Percentiles rank a stretch among this genome's conserved stretches.
Evolutionary conservation across 345 rosid genomes (phyloP).

Genomic region (Dovyalis caffra): DNA sequence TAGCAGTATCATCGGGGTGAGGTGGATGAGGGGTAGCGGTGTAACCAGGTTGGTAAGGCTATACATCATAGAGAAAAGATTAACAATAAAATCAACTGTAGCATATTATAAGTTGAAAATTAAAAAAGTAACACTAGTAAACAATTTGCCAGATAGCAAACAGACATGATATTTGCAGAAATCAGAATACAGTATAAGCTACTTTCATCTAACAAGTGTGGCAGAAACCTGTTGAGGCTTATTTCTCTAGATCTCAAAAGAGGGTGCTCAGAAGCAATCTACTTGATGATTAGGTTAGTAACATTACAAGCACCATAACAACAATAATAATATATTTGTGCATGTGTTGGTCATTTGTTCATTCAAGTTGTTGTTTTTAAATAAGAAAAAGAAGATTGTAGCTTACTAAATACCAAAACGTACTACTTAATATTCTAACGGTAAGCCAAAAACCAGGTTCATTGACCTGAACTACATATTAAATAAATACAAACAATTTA

Average conservation of each 20-base stretch:
- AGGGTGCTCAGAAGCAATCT: background rate
- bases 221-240: background rate
- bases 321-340: background rate
- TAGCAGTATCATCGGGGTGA: constrained; percentile 59
- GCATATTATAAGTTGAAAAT: background rate
- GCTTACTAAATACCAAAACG: background rate
- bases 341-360: background rate
- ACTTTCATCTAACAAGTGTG: background rate
- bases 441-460: background rate
- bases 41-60: constrained; percentile 84
- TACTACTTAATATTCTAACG: background rate
- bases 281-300: background rate
- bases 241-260: background rate
- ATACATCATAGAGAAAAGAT: constrained; percentile 21
- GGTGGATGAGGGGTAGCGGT: constrained; percentile 71
- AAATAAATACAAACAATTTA: background rate
- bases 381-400: background rate
- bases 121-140: background rate
- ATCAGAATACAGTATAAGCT: background rate
- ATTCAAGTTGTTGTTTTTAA: background rate
- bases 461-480: background rate
- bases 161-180: background rate
- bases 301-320: background rate
- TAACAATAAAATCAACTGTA: background rate
- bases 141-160: background rate